These are phyloP conservation scores for Caloboletus inedulis DNA, from an alignment of 1,284 basidiomycete genomes.

Conservation along the genomic window DNA sequence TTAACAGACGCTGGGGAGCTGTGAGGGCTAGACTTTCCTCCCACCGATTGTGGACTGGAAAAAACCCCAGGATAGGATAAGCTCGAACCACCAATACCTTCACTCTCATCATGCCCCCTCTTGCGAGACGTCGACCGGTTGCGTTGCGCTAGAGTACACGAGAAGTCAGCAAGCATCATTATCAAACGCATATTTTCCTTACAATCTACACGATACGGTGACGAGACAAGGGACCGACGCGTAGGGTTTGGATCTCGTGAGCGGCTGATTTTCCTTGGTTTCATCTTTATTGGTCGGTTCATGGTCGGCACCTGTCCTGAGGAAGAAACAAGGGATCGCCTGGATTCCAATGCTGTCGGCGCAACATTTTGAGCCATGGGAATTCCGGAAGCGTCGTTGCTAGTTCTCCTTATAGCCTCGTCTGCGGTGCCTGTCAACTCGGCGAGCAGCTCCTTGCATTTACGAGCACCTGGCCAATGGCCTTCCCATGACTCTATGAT, in stretches of 20 bases:
- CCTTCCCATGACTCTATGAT: slow-evolving; percentile 82
- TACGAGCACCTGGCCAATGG: slow-evolving; percentile 83
- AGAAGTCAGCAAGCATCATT: slow-evolving; percentile 21
- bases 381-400: slow-evolving; percentile 25
- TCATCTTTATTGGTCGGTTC: slow-evolving; percentile 51
- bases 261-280: slow-evolving; percentile 51
- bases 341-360: slow-evolving; percentile 41
- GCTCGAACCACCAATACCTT: slow-evolving; percentile 38
- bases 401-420: slow-evolving; percentile 54
- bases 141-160: slow-evolving; percentile 49
- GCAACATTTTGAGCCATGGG: slow-evolving; percentile 34
- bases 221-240: slow-evolving; percentile 57
- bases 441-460: slow-evolving; percentile 75
- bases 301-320: slow-evolving; percentile 32
- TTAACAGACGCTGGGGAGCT: slow-evolving; percentile 71
- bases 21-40: slow-evolving; percentile 53
- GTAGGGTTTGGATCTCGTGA: slow-evolving; percentile 58
- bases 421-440: slow-evolving; percentile 67
- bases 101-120: slow-evolving; percentile 65
- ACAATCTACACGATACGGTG: slow-evolving; percentile 69
- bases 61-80: slow-evolving; percentile 48
- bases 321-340: slow-evolving; percentile 41
- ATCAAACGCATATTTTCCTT: slow-evolving; percentile 29
- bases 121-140: slow-evolving; percentile 72
- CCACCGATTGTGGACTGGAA: slow-evolving; percentile 48